Evolutionary conservation across 2,329 filamentous ascomycete genomes (phyloP).

Genomic region (Trichoderma asperellum): DNA sequence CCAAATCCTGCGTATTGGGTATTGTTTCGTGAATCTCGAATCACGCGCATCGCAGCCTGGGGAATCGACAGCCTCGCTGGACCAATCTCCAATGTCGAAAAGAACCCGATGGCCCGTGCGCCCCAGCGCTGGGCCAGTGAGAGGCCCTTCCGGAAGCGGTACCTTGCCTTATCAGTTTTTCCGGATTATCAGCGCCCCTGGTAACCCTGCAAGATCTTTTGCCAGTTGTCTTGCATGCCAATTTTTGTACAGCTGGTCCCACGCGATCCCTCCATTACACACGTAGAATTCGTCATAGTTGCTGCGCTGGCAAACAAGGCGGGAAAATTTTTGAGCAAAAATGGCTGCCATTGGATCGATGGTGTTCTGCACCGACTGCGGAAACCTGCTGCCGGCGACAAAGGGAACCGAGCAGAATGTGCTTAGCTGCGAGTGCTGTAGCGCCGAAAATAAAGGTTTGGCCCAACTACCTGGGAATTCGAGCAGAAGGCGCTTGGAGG

Average conservation of each 20-base stretch:
- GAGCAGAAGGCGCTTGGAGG: neutral
- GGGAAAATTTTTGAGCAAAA: conserved; percentile 25
- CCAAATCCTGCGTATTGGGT: conserved; percentile 17
- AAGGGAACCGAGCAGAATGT: conserved; percentile 76
- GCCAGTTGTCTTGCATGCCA: conserved; percentile 31
- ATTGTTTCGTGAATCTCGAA: conserved; percentile 21
- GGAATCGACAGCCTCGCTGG: conserved; percentile 32
- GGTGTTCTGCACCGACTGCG: conserved; percentile 91
- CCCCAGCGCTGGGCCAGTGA: conserved; percentile 15
- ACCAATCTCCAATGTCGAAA: conserved; percentile 20
- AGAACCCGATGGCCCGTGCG: conserved; percentile 23
- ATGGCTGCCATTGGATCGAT: conserved; percentile 92
- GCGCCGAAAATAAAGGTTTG: conserved; percentile 79
- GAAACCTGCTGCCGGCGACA: conserved; percentile 82
- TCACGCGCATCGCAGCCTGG: conserved; percentile 28
- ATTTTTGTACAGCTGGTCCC: conserved; percentile 35
- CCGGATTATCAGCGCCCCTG: conserved; percentile 32
- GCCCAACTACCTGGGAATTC: conserved; percentile 31
- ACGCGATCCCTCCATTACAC: conserved; percentile 24
- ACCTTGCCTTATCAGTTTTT: conserved; percentile 39
- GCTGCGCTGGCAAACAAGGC: conserved; percentile 18
- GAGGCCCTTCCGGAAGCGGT: conserved; percentile 34
- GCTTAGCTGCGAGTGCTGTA: conserved; percentile 83
- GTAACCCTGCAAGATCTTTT: conserved; percentile 27
- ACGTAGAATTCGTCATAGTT: conserved; percentile 18